phyloP scores from a whole-genome alignment of 305 asterid genomes.

The Plantago coronopus region DNA sequence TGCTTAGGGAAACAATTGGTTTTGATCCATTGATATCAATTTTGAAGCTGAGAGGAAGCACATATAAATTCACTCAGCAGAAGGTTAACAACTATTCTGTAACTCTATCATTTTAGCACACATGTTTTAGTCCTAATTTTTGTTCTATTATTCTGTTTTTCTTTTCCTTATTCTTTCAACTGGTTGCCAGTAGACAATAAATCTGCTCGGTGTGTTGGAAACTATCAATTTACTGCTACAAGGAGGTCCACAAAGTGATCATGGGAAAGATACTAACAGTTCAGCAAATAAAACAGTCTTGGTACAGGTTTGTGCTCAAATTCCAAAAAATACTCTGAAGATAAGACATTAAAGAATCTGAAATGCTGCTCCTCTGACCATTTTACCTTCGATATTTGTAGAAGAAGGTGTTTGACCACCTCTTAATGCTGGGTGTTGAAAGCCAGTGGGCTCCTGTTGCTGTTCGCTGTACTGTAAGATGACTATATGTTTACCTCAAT shows the following conservation, averaged over 20 bases:
- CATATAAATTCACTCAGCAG: constrained; percentile 87
- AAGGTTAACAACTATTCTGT: constrained; percentile 51
- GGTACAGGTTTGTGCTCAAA: constrained; percentile 68
- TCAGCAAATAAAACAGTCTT: constrained; percentile 68
- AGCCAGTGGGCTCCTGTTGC: constrained; percentile 97
- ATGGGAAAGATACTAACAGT: constrained; percentile 58
- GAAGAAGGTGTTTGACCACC: constrained; percentile 82
- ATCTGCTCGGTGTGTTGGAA: constrained; percentile 82
- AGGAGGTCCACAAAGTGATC: constrained; percentile 71
- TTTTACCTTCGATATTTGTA: constrained; percentile 31
- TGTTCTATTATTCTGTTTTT: background rate
- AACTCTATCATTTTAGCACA: constrained; percentile 6
- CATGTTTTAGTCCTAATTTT: background rate
- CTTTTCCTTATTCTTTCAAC: constrained; percentile 28
- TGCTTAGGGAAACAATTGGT: constrained; percentile 90
- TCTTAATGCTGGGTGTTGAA: constrained; percentile 90
- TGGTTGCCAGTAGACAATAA: constrained; percentile 86
- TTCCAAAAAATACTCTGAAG: background rate
- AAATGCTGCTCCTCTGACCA: constrained; percentile 9
- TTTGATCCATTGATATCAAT: constrained; percentile 73
- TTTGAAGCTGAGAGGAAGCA: constrained; percentile 82
- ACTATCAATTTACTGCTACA: constrained; percentile 70
- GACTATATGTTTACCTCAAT: constrained; percentile 11
- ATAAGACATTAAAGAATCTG: background rate
- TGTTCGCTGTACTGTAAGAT: constrained; percentile 81